These are phyloP conservation scores for Phylloporus gajari DNA, from an alignment of 1,284 basidiomycete species.

Conservation along the genomic window DNA sequence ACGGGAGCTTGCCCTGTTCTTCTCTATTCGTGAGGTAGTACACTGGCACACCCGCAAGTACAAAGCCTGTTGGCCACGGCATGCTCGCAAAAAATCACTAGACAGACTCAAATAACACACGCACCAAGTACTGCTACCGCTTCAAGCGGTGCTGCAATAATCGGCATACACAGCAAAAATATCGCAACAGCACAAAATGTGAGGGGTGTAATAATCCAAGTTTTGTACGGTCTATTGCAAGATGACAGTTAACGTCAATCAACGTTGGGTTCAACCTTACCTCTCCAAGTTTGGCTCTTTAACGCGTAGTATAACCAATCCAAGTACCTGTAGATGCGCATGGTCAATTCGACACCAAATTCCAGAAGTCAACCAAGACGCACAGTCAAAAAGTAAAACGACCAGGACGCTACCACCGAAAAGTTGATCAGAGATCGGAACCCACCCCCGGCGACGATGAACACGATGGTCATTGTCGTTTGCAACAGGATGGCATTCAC, in stretches of 20 bases:
- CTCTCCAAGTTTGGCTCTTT: constrained; percentile 92
- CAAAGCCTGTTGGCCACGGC: constrained; percentile 60
- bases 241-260: not conserved
- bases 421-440: constrained; percentile 91
- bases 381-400: constrained; percentile 90
- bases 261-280: constrained; percentile 47
- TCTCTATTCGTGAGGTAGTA: constrained; percentile 81
- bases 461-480: constrained; percentile 75
- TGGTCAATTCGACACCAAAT: constrained; percentile 2
- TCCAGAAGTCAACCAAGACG: constrained; percentile 35
- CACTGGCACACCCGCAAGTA: constrained; percentile 81
- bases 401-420: constrained; percentile 88
- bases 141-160: constrained; percentile 92
- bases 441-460: constrained; percentile 87
- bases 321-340: constrained; percentile 70
- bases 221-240: constrained; percentile 81
- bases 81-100: not conserved
- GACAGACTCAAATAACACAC: constrained; percentile 34
- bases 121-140: constrained; percentile 86
- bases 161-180: constrained; percentile 94
- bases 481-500: constrained; percentile 87
- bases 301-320: constrained; percentile 86
- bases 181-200: constrained; percentile 92
- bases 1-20: constrained; percentile 55
- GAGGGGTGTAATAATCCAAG: constrained; percentile 91